phyloP scores from a whole-genome alignment of 2,329 filamentous ascomycete genomes.

The Cercospora beticola region DNA sequence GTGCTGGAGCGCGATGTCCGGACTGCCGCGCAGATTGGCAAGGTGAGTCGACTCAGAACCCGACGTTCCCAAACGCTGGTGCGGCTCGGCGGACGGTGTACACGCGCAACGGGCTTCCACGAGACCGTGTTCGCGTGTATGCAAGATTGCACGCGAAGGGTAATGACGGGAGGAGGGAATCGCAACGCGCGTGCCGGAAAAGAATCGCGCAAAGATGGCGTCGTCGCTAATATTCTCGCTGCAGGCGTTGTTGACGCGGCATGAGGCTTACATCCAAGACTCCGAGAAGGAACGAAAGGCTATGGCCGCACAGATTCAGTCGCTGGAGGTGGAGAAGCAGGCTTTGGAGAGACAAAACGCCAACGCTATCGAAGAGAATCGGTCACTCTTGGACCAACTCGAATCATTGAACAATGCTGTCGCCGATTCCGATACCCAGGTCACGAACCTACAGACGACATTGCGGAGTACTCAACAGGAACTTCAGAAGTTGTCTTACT shows the following conservation, averaged over 20 bases:
- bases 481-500: slow-evolving; percentile 69
- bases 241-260: slow-evolving; percentile 85
- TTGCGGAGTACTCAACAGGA: slow-evolving; percentile 76
- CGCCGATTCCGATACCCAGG: slow-evolving; percentile 73
- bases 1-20: slow-evolving; percentile 84
- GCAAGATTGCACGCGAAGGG: slow-evolving; percentile 10
- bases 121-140: slow-evolving; percentile 2
- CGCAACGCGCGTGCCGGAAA: slow-evolving; percentile 11
- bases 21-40: slow-evolving; percentile 81
- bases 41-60: slow-evolving; percentile 63
- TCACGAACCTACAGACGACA: slow-evolving; percentile 72
- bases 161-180: slow-evolving; percentile 8
- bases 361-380: slow-evolving; percentile 78
- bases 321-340: slow-evolving; percentile 69
- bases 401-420: slow-evolving; percentile 80
- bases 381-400: slow-evolving; percentile 75
- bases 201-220: slow-evolving; percentile 34
- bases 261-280: slow-evolving; percentile 92
- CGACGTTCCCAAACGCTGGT: slow-evolving; percentile 30
- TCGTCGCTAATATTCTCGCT: slow-evolving; percentile 68
- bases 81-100: slow-evolving; percentile 7
- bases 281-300: slow-evolving; percentile 79
- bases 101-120: slow-evolving; percentile 6
- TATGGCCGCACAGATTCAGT: slow-evolving; percentile 70
- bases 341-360: slow-evolving; percentile 73